A percentile compares a stretch with the other conserved stretches of the same genome.
Evolutionary conservation across 2,329 filamentous ascomycete species (phyloP).

Genomic region (Claviceps sp.): DNA sequence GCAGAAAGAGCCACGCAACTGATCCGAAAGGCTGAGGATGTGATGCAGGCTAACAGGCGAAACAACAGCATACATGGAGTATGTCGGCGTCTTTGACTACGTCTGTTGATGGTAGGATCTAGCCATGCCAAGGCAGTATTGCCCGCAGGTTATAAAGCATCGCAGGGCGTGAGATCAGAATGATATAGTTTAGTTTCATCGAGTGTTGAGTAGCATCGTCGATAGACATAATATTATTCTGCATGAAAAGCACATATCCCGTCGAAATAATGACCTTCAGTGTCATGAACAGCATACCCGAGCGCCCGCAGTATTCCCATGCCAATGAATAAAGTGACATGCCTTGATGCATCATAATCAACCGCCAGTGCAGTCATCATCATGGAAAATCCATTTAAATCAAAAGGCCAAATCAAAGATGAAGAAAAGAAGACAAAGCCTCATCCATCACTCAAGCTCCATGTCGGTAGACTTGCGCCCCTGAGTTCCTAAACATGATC

Average conservation of each 20-base stretch:
- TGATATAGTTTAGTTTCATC: too few species aligned
- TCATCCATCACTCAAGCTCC: constrained; percentile 36
- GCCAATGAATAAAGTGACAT: neutral
- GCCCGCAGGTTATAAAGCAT: too few species aligned
- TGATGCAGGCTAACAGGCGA: too few species aligned
- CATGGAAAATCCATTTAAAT: neutral
- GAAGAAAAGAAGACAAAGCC: neutral
- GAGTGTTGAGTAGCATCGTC: too few species aligned
- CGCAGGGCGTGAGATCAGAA: too few species aligned
- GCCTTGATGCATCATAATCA: neutral
- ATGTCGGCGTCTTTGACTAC: too few species aligned
- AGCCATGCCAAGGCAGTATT: too few species aligned
- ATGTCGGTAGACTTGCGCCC: constrained; percentile 60
- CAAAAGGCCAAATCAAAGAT: neutral
- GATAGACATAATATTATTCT: neutral
- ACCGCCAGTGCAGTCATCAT: neutral
- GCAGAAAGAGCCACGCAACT: too few species aligned
- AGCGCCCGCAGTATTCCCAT: neutral
- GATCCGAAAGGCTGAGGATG: too few species aligned
- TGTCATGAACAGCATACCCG: neutral
- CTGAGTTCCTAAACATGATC: constrained; percentile 66
- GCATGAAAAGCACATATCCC: neutral
- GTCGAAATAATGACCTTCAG: neutral
- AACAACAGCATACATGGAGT: too few species aligned
- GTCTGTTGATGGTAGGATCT: too few species aligned